Percentiles rank a stretch among this genome's conserved stretches.
Evolutionary conservation across 1,284 basidiomycete species (phyloP).

Genomic region (Chiua sp.): DNA sequence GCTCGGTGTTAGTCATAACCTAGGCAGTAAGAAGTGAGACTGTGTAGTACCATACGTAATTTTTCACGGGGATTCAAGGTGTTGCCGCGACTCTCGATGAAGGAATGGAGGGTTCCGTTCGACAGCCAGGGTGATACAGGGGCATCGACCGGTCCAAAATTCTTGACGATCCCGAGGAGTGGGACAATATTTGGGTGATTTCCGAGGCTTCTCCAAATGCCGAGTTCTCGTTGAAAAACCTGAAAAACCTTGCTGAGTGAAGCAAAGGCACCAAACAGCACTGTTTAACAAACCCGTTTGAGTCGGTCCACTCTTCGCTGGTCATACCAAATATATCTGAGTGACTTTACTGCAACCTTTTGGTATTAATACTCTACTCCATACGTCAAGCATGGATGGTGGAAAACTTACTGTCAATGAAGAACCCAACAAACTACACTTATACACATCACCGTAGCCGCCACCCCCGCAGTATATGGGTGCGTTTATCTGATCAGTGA

Average conservation of each 20-base stretch:
- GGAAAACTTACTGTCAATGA: background rate
- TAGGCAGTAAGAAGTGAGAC: background rate
- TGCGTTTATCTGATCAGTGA: background rate
- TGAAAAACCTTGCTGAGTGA: background rate
- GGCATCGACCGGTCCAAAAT: slow-evolving; percentile 1
- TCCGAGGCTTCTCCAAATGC: slow-evolving; percentile 1
- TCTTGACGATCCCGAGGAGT: slow-evolving; percentile 1
- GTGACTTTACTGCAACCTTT: slow-evolving; percentile 2
- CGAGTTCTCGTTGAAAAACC: slow-evolving; percentile 4
- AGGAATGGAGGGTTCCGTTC: slow-evolving; percentile 4
- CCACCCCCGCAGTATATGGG: background rate
- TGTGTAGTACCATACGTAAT: background rate
- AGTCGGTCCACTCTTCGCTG: background rate
- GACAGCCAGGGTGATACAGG: slow-evolving; percentile 5
- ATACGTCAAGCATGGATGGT: too few relatives aligned
- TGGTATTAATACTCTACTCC: too few relatives aligned
- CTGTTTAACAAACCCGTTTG: background rate
- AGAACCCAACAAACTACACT: background rate
- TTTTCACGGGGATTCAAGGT: background rate
- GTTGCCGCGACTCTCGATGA: background rate
- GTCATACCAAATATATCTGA: background rate
- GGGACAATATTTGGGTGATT: slow-evolving; percentile 6
- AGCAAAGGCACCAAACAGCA: background rate
- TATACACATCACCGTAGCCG: slow-evolving; percentile 1
- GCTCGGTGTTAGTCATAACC: background rate